These are phyloP conservation scores for Cadophora sp. DNA, from an alignment of 2,329 filamentous ascomycete species.

Conservation along the genomic window DNA sequence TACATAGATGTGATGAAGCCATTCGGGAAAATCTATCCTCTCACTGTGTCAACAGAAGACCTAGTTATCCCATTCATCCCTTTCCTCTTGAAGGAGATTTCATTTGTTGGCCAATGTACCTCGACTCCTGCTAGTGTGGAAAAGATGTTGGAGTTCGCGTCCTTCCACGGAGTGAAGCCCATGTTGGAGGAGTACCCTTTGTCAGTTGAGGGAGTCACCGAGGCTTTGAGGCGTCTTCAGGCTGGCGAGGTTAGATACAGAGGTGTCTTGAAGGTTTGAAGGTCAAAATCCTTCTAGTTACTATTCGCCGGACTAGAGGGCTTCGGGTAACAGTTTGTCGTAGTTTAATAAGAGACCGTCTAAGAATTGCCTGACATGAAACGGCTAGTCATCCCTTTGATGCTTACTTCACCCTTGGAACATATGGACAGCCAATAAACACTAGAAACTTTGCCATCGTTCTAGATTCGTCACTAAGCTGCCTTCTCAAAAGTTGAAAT, in stretches of 20 bases:
- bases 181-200: conserved; percentile 49
- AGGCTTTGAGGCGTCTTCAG: conserved; percentile 27
- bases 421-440: too few relatives aligned
- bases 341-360: too few relatives aligned
- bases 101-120: conserved; percentile 39
- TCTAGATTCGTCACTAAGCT: background rate
- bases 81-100: conserved; percentile 46
- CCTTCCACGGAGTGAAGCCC: conserved; percentile 57
- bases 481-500: background rate
- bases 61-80: conserved; percentile 60
- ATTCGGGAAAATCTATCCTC: conserved; percentile 57
- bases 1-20: conserved; percentile 45
- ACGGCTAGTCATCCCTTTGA: too few relatives aligned
- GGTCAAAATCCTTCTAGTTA: background rate
- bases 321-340: too few relatives aligned
- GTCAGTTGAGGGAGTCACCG: conserved; percentile 27
- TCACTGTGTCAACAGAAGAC: conserved; percentile 60
- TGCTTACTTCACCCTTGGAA: too few relatives aligned
- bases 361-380: too few relatives aligned
- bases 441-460: background rate
- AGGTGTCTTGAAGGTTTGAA: conserved; percentile 23
- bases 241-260: conserved; percentile 29
- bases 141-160: conserved; percentile 60
- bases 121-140: conserved; percentile 10
- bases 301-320: too few relatives aligned